phyloP scores from a whole-genome alignment of 2,329 filamentous ascomycete species.

The Coniochaeta hoffmannii region DNA sequence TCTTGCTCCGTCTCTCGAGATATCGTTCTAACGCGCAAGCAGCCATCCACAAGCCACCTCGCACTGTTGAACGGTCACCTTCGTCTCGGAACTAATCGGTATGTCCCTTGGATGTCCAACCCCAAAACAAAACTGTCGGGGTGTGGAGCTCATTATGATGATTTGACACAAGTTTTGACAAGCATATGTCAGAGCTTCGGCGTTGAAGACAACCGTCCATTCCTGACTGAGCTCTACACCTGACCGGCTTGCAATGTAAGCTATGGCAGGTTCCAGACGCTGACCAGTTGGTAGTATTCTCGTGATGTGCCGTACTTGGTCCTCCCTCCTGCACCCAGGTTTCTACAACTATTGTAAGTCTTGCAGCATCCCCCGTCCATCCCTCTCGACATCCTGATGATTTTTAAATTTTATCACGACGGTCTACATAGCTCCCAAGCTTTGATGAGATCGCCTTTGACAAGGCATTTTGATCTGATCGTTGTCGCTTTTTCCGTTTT shows the following conservation, averaged over 20 bases:
- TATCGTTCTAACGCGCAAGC: not conserved
- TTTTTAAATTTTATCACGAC: conserved; percentile 68
- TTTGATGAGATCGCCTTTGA: conserved; percentile 79
- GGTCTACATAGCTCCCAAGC: conserved; percentile 74
- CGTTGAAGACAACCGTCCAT: conserved; percentile 37
- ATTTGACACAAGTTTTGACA: conserved; percentile 79
- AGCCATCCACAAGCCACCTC: conserved; percentile 3
- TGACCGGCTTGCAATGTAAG: not conserved
- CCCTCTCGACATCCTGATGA: conserved; percentile 54
- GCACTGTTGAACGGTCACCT: conserved; percentile 18
- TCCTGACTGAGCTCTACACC: conserved; percentile 25
- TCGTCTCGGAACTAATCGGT: not conserved
- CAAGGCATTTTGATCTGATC: conserved; percentile 46
- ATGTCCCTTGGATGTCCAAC: not conserved
- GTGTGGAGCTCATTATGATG: conserved; percentile 53
- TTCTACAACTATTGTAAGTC: not conserved
- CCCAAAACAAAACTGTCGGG: not conserved
- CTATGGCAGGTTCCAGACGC: not conserved
- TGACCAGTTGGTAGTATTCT: not conserved
- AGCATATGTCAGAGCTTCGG: conserved; percentile 92
- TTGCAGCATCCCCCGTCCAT: not conserved
- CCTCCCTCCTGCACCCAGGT: not conserved
- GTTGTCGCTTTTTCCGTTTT: not conserved
- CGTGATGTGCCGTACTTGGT: not conserved
- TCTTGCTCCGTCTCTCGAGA: conserved; percentile 3